Evolutionary conservation across 2,329 filamentous ascomycete genomes (phyloP).

Genomic region (Penicillium hordei): DNA sequence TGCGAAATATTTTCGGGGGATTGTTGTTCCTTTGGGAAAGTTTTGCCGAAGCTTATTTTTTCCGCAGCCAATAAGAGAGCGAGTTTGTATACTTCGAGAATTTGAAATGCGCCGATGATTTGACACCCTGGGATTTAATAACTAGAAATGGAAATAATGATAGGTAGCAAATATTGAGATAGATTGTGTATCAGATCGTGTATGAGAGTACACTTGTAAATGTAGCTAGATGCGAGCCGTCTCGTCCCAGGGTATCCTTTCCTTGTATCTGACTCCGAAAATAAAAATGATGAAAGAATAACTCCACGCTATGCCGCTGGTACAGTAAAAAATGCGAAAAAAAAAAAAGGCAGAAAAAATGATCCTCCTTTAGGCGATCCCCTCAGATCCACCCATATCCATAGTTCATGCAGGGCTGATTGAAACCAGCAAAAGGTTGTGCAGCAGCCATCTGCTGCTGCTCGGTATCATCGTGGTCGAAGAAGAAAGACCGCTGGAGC

Average conservation of each 20-base stretch:
- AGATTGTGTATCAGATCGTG: background rate
- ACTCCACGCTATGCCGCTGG: conserved; percentile 39
- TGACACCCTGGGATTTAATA: background rate
- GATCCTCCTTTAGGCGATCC: conserved; percentile 2
- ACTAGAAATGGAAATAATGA: background rate
- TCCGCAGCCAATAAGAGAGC: conserved; percentile 12
- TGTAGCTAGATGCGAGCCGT: background rate
- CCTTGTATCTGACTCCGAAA: conserved; percentile 22
- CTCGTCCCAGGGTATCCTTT: conserved; percentile 30
- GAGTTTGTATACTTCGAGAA: background rate
- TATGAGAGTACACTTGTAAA: conserved; percentile 2
- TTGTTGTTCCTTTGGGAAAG: conserved; percentile 20
- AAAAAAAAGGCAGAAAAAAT: conserved; percentile 10
- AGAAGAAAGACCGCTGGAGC: conserved; percentile 36
- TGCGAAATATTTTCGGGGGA: conserved; percentile 23
- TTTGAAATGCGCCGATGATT: background rate
- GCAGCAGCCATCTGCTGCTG: conserved; percentile 23
- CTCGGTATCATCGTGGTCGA: conserved; percentile 32
- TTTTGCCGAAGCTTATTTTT: conserved; percentile 15
- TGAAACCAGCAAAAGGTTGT: conserved; percentile 31
- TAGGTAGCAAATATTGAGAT: background rate
- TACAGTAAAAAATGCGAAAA: conserved; percentile 1
- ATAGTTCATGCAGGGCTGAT: conserved; percentile 35
- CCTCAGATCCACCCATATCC: conserved; percentile 38
- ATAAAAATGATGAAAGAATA: conserved; percentile 19